Evolutionary conservation across 257 asterid genomes (phyloP), one percentile per base, ranked within the genome.

Genomic region (Solanum corneliomulleri): DNA sequence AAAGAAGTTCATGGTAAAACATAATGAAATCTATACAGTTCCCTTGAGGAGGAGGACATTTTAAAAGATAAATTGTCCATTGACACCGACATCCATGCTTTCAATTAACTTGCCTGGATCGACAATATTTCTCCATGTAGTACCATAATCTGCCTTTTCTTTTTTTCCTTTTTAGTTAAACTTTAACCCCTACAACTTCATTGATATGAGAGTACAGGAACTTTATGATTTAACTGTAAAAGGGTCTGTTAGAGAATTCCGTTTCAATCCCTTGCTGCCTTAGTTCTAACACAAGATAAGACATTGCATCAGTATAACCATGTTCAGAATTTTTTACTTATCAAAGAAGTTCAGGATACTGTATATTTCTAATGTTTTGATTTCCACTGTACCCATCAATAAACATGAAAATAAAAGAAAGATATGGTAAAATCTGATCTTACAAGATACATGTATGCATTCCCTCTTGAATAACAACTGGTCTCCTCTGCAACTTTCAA

Each of bases 401-500:
- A 11, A 49, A 45, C 77, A 21, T 35, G 4, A 85, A 52, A 31
- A 29, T 71, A 35, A 13, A 85, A 49, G 42, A 86, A 42, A 18
- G 20, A 33, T 44, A 82, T 33, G 74, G 52, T 75, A 82, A 86
- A 60, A 18, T 80, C 62, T 69, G 69, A 78, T 15, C 86, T 20
- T 90, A 91, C 90, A 89, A 56, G 68, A 82, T 77, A 70, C 68
- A 44, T 33, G 47, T 88, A 93, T 11, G 88, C 87, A 33, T 90
- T 87, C 89, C 90, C 92, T 88, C 90, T 92, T 15, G 93, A 91
- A 47, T 96, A 95, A 88, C 89, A 92, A 83, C 91, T 83, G 11
- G 96, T 96, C 92, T 95, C 98, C 88, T 93, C 98, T 14, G 95
- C 98, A 87, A 94, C 98, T 90, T 93, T 95, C 72, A 88, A 86